A percentile compares a stretch with the other conserved stretches of the same genome.
phyloP scores from a whole-genome alignment of 192 early-diverging fungal genomes.

The Coemansia biformis region DNA sequence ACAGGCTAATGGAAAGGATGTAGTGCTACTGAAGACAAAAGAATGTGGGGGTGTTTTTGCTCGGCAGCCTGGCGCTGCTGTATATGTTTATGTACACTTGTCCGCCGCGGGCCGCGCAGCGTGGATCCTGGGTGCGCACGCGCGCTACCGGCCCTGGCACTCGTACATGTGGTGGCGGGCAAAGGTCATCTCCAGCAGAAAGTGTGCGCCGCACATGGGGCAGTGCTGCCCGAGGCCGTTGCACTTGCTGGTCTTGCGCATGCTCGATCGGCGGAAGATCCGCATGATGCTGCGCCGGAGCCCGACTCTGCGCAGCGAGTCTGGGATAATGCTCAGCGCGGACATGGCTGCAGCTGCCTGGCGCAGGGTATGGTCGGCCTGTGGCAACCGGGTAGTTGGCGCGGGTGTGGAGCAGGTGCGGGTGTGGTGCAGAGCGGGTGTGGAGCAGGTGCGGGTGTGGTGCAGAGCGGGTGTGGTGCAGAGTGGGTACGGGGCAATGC shows the following conservation, averaged over 20 bases:
- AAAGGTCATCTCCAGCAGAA: constrained; percentile 48
- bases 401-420: no score
- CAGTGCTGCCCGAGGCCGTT: constrained; percentile 43
- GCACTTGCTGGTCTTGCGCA: constrained; percentile 39
- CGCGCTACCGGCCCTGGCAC: constrained; percentile 13
- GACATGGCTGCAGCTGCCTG: constrained; percentile 21
- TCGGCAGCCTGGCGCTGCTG: no score
- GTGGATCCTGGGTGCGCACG: not conserved
- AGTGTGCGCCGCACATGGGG: constrained; percentile 47
- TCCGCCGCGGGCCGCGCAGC: no score
- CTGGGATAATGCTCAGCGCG: constrained; percentile 32
- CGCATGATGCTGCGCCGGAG: constrained; percentile 43
- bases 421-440: no score
- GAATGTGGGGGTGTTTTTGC: no score
- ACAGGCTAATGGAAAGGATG: no score
- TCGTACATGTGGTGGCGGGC: constrained; percentile 43
- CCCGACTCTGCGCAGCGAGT: constrained; percentile 34
- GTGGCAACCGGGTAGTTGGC: no score
- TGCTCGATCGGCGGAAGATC: constrained; percentile 29
- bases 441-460: no score
- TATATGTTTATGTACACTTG: constrained; percentile 4
- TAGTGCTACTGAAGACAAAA: no score
- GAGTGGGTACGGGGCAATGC: no score
- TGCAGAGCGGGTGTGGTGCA: no score
- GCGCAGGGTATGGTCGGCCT: no score